A percentile compares a stretch with the other conserved stretches of the same genome.
These are phyloP conservation scores for Stenogyne calaminthoides DNA, from an alignment of 305 asterid genomes.

Conservation along the genomic window DNA sequence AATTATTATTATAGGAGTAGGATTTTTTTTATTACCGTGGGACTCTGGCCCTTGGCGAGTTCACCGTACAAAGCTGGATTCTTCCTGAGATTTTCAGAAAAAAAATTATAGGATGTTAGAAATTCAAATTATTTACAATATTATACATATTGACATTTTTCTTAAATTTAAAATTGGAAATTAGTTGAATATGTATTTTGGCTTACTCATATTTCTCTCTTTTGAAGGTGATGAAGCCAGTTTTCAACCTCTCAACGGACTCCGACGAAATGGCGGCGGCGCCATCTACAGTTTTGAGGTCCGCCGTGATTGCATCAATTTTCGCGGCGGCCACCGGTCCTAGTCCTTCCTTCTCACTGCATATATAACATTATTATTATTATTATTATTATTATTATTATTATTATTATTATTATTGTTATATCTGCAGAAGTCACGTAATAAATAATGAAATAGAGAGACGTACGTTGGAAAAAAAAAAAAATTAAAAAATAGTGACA, in stretches of 20 bases:
- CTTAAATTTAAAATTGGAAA: neutral
- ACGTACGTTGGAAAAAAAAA: too few relatives aligned
- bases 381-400: too few relatives aligned
- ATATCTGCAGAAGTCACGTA: neutral
- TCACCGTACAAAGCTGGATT: conserved; percentile 69
- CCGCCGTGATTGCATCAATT: conserved; percentile 69
- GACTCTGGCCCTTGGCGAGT: conserved; percentile 92
- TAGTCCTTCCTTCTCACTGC: conserved; percentile 79
- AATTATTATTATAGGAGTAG: too few relatives aligned
- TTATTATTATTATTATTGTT: too few relatives aligned
- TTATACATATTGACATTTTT: neutral
- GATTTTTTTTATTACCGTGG: conserved; percentile 49
- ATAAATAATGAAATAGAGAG: neutral
- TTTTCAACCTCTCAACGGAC: conserved; percentile 66
- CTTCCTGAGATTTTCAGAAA: conserved; percentile 42
- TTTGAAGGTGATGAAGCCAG: conserved; percentile 78
- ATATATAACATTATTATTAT: too few relatives aligned
- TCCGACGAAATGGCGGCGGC: conserved; percentile 44
- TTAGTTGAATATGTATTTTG: neutral
- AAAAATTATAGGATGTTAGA: conserved; percentile 7
- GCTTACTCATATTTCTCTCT: conserved; percentile 89
- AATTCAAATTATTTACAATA: neutral
- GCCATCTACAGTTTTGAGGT: conserved; percentile 48
- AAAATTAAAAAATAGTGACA: neutral
- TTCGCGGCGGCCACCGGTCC: conserved; percentile 81